Base-by-base conservation (phyloP, 176 grass and related monocot genomes). In the Carex kokanica region DNA sequence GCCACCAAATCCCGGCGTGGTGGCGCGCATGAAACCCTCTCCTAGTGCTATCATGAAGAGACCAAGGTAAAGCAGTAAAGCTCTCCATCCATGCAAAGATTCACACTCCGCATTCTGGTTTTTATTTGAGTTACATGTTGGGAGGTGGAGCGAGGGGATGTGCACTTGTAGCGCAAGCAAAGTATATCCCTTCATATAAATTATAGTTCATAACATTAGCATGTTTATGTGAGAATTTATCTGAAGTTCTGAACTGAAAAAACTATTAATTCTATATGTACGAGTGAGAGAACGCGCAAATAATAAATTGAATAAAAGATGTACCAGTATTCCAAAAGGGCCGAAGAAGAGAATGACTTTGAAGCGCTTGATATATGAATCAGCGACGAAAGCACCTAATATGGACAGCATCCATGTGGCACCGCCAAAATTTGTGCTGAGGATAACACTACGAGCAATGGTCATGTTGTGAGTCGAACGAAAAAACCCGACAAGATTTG, bases 111-210 rank as follows among this genome's bases (percentile, higher is more conserved):
- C 23, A 2, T 23, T 20, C 40, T 23, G 6, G 18, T 40, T 27
- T 72, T 47, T 40, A 3, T 72, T 43, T 8, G 74, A 16, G 69
- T 89, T n/a, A 57, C 88, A 89, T 20, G 8, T 18, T 38, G 79
- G 62, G 5, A 60, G 56, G 12, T 20, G 79, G 49, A 86, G 80
- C 1, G 84, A 86, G 3, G 84, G 63, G n/a, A 86, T 41, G 69
- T 86, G 24, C 78, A 84, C 88, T 89, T 86, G 88, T n/a, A 89
- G 27, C 32, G 79, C 88, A 34, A 89, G 84, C 61, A 89, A 83
- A 78, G 47, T 80, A 59, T 79, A 86, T 51, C 84, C 88, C 88
- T 89, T 78, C 41, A 69, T 62, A 47, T 47, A 47, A 10, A 47
- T 47, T 11, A 10, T 11, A 45, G 8, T 24, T 47, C n/a, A 23